Percentiles rank a stretch among this genome's conserved stretches.
Evolutionary conservation across 345 rosid species (phyloP).

Genomic region (Capsella bursapastoris): DNA sequence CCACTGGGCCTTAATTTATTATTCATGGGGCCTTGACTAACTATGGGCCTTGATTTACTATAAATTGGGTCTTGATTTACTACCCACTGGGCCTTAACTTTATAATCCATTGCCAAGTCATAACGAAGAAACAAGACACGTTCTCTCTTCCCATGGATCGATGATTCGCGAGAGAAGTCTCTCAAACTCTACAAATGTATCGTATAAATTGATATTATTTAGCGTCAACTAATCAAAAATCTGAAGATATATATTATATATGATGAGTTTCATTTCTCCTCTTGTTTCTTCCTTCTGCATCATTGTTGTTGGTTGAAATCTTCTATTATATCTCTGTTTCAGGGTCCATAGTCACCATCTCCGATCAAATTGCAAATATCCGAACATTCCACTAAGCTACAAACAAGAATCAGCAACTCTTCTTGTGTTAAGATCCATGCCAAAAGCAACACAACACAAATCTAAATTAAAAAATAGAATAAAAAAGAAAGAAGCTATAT

Average conservation of each 20-base stretch:
- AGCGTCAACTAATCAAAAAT: background rate
- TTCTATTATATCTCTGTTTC: conserved; percentile 17
- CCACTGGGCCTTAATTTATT: too few relatives aligned
- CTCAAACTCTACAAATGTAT: background rate
- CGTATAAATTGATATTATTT: background rate
- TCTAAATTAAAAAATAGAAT: too few relatives aligned
- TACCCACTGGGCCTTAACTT: too few relatives aligned
- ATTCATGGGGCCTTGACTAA: too few relatives aligned
- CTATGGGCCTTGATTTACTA: too few relatives aligned
- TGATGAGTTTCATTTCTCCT: conserved; percentile 5
- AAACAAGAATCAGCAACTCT: conserved; percentile 26
- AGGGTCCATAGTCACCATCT: conserved; percentile 78
- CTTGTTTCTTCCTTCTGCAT: background rate
- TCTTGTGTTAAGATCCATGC: background rate
- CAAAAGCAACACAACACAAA: background rate
- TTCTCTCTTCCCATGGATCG: too few relatives aligned
- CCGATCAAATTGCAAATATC: conserved; percentile 90
- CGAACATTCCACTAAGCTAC: conserved; percentile 93
- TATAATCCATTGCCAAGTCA: too few relatives aligned
- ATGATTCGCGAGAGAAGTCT: too few relatives aligned
- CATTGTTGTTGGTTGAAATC: background rate
- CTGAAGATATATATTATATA: background rate
- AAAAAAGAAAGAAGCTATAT: background rate
- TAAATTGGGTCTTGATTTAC: too few relatives aligned
- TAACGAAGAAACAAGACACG: too few relatives aligned